Evolutionary conservation across 768 basidiomycete species (phyloP).

Genomic region (Naganishia onofrii): DNA sequence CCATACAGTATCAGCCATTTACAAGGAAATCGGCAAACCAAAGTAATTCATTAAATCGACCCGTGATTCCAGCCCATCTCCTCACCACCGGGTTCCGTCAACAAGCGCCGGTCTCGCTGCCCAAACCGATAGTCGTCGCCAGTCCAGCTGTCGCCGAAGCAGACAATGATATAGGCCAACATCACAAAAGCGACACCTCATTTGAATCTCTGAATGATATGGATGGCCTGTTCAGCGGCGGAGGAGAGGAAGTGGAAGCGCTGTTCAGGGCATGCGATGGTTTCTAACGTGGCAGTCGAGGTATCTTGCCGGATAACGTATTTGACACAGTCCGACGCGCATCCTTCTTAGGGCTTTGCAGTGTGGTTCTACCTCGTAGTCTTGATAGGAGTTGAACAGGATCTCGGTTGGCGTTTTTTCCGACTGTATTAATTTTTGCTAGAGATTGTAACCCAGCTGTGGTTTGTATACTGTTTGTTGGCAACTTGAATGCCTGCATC

Average conservation of each 20-base stretch:
- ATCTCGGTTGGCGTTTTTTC: too few species aligned
- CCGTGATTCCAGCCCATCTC: neutral
- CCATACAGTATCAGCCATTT: neutral
- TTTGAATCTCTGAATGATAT: constrained; percentile 24
- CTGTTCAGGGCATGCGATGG: constrained; percentile 27
- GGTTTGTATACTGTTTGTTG: too few species aligned
- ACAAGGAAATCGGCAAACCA: neutral
- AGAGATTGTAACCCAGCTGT: too few species aligned
- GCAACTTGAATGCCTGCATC: too few species aligned
- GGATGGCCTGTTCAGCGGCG: constrained; percentile 26
- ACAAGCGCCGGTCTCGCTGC: neutral
- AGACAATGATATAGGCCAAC: constrained; percentile 1
- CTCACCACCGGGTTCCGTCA: neutral
- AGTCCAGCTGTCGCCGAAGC: neutral
- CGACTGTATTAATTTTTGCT: too few species aligned
- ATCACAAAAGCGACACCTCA: constrained; percentile 20
- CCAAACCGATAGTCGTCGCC: neutral
- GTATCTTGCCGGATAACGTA: neutral
- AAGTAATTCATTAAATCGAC: neutral
- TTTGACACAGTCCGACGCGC: neutral
- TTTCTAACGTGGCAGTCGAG: neutral
- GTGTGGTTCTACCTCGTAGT: too few species aligned
- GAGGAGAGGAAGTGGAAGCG: constrained; percentile 29
- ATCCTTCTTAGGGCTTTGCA: neutral
- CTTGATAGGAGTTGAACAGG: too few species aligned